Evolutionary conservation across 495 filamentous ascomycete species (phyloP).

Genomic region (Penicillium crystallinum): DNA sequence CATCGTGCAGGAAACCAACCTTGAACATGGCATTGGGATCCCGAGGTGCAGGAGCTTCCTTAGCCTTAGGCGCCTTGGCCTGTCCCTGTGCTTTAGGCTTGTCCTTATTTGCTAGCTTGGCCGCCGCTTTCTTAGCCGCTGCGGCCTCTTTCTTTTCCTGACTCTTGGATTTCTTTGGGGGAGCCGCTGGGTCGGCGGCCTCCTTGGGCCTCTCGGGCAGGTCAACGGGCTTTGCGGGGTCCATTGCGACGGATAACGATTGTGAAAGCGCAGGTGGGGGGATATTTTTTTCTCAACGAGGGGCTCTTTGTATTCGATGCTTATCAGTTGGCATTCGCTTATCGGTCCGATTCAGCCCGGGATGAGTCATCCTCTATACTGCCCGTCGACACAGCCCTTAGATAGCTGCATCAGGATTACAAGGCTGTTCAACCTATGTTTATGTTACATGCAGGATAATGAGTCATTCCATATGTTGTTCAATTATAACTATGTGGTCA

Average conservation of each 20-base stretch:
- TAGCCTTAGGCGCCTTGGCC: constrained; percentile 34
- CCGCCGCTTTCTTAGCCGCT: constrained; percentile 59
- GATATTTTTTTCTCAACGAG: constrained; percentile 19
- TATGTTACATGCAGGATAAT: not conserved
- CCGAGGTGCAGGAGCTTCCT: constrained; percentile 27
- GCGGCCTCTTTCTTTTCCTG: constrained; percentile 59
- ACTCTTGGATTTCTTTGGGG: constrained; percentile 37
- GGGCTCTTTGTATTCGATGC: constrained; percentile 20
- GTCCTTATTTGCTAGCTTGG: constrained; percentile 18
- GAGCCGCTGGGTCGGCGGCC: constrained; percentile 11
- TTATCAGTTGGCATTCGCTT: constrained; percentile 31
- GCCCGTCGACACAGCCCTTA: too few species aligned
- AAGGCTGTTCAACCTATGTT: too few species aligned
- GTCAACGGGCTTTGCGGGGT: constrained; percentile 27
- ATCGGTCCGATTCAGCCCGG: constrained; percentile 29
- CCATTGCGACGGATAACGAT: constrained; percentile 14
- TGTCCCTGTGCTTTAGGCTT: constrained; percentile 28
- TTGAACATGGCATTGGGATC: constrained; percentile 78
- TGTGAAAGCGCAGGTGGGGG: constrained; percentile 17
- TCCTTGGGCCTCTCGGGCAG: constrained; percentile 29
- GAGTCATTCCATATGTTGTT: not conserved
- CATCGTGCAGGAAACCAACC: constrained; percentile 73
- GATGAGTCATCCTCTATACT: constrained; percentile 21
- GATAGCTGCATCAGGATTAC: too few species aligned
- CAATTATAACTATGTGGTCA: constrained; percentile 7